Percentiles rank a stretch among this genome's conserved stretches.
Conservation (phyloP, 2,329 filamentous ascomycete genomes). For the Seiridium unicorne region DNA sequence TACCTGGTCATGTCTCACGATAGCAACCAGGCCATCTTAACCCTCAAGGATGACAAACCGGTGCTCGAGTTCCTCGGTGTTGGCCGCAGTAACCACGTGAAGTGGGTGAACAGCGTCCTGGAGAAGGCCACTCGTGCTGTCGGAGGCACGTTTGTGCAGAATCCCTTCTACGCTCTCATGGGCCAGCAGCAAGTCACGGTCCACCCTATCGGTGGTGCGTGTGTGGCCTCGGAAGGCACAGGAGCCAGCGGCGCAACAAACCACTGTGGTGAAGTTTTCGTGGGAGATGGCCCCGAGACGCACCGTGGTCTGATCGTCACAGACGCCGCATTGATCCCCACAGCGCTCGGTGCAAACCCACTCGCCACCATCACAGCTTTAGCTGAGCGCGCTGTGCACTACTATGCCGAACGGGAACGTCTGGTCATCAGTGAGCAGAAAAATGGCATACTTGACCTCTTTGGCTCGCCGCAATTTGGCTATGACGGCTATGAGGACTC, state of each 20-base stretch:
- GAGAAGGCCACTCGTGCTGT: slow-evolving; percentile 54
- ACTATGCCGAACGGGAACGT: slow-evolving; percentile 38
- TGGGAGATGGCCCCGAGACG: slow-evolving; percentile 46
- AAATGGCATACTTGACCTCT: slow-evolving; percentile 52
- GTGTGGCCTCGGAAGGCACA: slow-evolving; percentile 59
- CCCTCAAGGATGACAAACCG: slow-evolving; percentile 58
- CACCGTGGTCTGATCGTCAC: slow-evolving; percentile 59
- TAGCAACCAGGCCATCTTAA: slow-evolving; percentile 59
- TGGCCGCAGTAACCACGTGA: slow-evolving; percentile 53
- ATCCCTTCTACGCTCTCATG: slow-evolving; percentile 56
- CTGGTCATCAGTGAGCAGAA: slow-evolving; percentile 44
- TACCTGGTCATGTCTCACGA: slow-evolving; percentile 69
- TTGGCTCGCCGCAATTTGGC: slow-evolving; percentile 45
- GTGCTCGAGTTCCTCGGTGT: slow-evolving; percentile 60
- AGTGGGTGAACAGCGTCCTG: slow-evolving; percentile 50
- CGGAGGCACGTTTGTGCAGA: slow-evolving; percentile 59
- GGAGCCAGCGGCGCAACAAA: slow-evolving; percentile 58
- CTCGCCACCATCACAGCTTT: slow-evolving; percentile 69
- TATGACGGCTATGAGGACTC: slow-evolving; percentile 17
- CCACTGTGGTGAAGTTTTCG: slow-evolving; percentile 60
- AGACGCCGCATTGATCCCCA: slow-evolving; percentile 61
- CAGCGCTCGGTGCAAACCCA: slow-evolving; percentile 64
- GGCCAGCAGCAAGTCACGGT: slow-evolving; percentile 61
- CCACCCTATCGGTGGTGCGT: slow-evolving; percentile 65
- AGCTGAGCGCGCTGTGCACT: slow-evolving; percentile 60